Evolutionary conservation across 1,284 basidiomycete species (phyloP).

Genomic region (Papiliotrema nemorosa): DNA sequence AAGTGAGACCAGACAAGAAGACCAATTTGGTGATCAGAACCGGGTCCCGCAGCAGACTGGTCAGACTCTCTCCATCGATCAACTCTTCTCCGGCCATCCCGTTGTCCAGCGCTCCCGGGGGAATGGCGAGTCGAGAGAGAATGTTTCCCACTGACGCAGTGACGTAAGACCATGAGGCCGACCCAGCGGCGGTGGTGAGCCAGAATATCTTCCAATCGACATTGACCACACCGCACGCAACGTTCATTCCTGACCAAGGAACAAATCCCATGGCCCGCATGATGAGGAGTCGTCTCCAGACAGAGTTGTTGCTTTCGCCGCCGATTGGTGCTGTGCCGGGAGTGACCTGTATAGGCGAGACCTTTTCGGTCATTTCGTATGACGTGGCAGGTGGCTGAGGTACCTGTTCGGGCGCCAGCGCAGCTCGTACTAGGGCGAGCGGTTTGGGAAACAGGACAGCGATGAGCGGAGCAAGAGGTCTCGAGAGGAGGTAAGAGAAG

Average conservation of each 20-base stretch:
- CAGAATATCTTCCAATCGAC: conserved; percentile 78
- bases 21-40: conserved; percentile 48
- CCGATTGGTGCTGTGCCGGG: conserved; percentile 29
- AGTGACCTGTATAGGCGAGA: conserved; percentile 39
- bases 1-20: conserved; percentile 43
- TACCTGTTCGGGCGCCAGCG: conserved; percentile 36
- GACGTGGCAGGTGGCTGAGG: conserved; percentile 13
- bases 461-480: conserved; percentile 78
- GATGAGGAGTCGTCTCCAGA: conserved; percentile 79
- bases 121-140: conserved; percentile 41
- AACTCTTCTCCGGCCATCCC: conserved; percentile 5
- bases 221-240: conserved; percentile 83
- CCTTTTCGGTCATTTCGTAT: conserved; percentile 31
- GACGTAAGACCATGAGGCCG: conserved; percentile 66
- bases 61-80: conserved; percentile 40
- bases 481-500: conserved; percentile 69
- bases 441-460: conserved; percentile 74
- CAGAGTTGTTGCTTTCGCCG: conserved; percentile 45
- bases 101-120: conserved; percentile 11
- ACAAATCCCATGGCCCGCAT: conserved; percentile 84
- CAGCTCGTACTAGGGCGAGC: conserved; percentile 60
- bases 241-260: conserved; percentile 91
- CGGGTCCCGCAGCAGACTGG: conserved; percentile 48
- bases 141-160: conserved; percentile 49
- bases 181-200: conserved; percentile 75